Percentiles rank a stretch among this genome's conserved stretches.
phyloP scores from a whole-genome alignment of 768 basidiomycete species.

The Gautieria morchelliformis region DNA sequence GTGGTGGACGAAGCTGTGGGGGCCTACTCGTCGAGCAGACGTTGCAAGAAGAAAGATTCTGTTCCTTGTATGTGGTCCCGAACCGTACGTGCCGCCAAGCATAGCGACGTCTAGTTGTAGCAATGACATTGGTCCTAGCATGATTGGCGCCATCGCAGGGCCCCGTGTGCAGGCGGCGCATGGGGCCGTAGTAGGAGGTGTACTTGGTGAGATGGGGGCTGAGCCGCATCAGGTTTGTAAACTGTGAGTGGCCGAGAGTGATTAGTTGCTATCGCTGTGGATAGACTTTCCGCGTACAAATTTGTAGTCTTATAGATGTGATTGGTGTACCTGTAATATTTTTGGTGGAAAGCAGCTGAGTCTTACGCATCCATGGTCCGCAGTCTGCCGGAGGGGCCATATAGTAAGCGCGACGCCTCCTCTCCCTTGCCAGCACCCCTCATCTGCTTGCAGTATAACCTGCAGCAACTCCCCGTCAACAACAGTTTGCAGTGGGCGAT shows the following conservation, averaged over 20 bases:
- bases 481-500: background rate
- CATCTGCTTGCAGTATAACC: background rate
- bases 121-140: conserved; percentile 31
- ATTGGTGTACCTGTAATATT: too few species aligned
- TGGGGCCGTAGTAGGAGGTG: conserved; percentile 51
- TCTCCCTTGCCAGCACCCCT: background rate
- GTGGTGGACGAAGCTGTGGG: conserved; percentile 14
- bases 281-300: background rate
- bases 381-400: background rate
- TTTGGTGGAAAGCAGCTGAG: too few species aligned
- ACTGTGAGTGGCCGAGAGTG: conserved; percentile 29
- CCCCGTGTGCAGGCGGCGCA: conserved; percentile 69
- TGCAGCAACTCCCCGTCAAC: background rate
- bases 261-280: background rate
- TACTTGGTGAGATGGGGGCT: conserved; percentile 50
- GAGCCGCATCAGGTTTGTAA: conserved; percentile 60
- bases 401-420: background rate
- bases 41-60: conserved; percentile 29
- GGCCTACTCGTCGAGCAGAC: conserved; percentile 6
- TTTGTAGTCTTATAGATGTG: too few species aligned
- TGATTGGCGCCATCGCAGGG: conserved; percentile 68
- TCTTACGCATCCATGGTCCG: background rate
- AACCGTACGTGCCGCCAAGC: conserved; percentile 42
- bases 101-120: background rate
- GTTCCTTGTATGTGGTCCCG: conserved; percentile 80